Evolutionary conservation across 305 asterid genomes (phyloP), one percentile per base, ranked within the genome.

Genomic region (Petunia hybrid): DNA sequence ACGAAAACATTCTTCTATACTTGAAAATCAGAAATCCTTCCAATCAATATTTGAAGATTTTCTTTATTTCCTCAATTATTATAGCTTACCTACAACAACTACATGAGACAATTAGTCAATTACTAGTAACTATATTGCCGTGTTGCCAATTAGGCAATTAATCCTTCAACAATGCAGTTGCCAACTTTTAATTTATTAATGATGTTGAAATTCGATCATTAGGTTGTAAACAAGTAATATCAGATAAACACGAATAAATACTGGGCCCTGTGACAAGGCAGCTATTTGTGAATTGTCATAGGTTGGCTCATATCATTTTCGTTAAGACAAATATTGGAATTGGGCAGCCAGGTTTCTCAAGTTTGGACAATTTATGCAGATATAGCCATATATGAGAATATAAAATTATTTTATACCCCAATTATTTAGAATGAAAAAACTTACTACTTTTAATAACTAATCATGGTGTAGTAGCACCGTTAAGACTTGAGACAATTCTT

Each of bases 1-100:
- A 68, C n/a, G 76, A 70, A 70, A 45, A 8, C 77, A 70, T 70
- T 70, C 60, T 70, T 22, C 46, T 22, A 9, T 22, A 68, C 75
- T 68, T 42, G 42, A 41, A 41, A 8, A 3, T 45, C 42, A 45
- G 14, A 70, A 45, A 9, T 45, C 41, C 4, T 45, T 16, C 38
- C 76, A 70, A 43, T 46, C 60, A 70, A 45, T 70, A 45, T 22
- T 45, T 70, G 42, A 70, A 42, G 77, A 70, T 22, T 22, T 70
- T 70, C 42, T 5, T 70, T 31, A 45, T n/a, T 35, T 36, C 41
- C 40, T 70, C 77, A 43, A 45, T 45, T 70, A 70, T 70, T 70
- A 46, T 2, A 43, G 60, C 22, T 1, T 70, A 70, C 77, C 59
- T 70, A 46, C 41, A 16, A 43, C 59, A 43, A 40, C 16, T 16